Conservation (phyloP, 2,329 filamentous ascomycete species). For the Aspergillus brasiliensis region DNA sequence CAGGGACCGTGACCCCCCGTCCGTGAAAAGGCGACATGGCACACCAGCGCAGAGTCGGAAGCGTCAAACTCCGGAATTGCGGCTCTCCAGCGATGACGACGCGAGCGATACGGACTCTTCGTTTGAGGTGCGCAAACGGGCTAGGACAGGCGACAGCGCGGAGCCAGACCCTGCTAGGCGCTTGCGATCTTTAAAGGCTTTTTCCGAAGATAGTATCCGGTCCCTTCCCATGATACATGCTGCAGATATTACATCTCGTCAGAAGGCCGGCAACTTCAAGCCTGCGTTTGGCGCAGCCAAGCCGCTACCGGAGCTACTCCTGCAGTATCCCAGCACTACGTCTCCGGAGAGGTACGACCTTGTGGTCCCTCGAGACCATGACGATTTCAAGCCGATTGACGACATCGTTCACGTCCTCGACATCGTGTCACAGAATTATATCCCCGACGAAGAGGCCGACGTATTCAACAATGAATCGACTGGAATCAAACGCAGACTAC, state of each 20-base stretch:
- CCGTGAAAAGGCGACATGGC: conserved; percentile 34
- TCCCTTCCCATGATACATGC: conserved; percentile 52
- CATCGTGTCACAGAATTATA: conserved; percentile 73
- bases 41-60: conserved; percentile 39
- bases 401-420: conserved; percentile 72
- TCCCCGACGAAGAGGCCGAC: conserved; percentile 68
- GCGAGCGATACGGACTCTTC: conserved; percentile 45
- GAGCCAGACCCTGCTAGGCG: conserved; percentile 48
- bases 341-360: conserved; percentile 74
- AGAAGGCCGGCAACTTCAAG: conserved; percentile 52
- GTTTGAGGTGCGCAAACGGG: conserved; percentile 48
- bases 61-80: conserved; percentile 41
- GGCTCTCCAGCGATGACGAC: conserved; percentile 45
- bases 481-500: conserved; percentile 75
- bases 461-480: conserved; percentile 70
- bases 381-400: conserved; percentile 67
- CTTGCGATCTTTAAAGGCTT: conserved; percentile 49
- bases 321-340: conserved; percentile 82
- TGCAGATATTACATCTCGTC: conserved; percentile 48
- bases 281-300: conserved; percentile 52
- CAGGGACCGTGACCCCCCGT: conserved; percentile 29
- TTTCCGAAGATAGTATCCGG: conserved; percentile 42
- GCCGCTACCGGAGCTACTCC: conserved; percentile 56
- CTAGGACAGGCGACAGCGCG: conserved; percentile 42
- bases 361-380: conserved; percentile 75